Evolutionary conservation across 176 grass and related monocot species (phyloP).

Genomic region (Raddia distichophylla): DNA sequence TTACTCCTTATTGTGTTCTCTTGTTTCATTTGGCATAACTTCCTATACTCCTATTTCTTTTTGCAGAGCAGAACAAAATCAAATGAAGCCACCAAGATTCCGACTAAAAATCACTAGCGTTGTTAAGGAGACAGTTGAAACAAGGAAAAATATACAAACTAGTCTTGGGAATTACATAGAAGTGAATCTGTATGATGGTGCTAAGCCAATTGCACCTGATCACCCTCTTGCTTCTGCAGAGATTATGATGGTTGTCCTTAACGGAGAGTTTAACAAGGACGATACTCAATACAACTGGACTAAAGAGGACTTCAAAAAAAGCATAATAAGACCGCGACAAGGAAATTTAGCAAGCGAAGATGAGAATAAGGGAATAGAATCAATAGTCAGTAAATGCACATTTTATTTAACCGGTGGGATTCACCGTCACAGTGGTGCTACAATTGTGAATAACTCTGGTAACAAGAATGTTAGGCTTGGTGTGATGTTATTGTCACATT

Average conservation of each 20-base stretch:
- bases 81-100: not conserved
- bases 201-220: not conserved
- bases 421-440: not conserved
- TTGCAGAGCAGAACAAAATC: not conserved
- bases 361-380: not conserved
- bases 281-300: not conserved
- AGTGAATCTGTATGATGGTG: not conserved
- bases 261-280: not conserved
- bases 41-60: not conserved
- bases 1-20: no score
- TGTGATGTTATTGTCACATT: not conserved
- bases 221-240: slow-evolving; percentile 7
- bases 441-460: not conserved
- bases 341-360: not conserved
- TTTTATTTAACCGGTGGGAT: not conserved
- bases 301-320: not conserved
- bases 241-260: slow-evolving; percentile 1
- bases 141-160: not conserved
- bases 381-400: not conserved
- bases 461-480: slow-evolving; percentile 13
- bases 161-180: not conserved
- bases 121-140: not conserved
- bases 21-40: not conserved
- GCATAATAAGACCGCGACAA: not conserved
- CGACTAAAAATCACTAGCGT: not conserved